phyloP scores from a whole-genome alignment of 495 filamentous ascomycete species.

The Penicillium soppii region DNA sequence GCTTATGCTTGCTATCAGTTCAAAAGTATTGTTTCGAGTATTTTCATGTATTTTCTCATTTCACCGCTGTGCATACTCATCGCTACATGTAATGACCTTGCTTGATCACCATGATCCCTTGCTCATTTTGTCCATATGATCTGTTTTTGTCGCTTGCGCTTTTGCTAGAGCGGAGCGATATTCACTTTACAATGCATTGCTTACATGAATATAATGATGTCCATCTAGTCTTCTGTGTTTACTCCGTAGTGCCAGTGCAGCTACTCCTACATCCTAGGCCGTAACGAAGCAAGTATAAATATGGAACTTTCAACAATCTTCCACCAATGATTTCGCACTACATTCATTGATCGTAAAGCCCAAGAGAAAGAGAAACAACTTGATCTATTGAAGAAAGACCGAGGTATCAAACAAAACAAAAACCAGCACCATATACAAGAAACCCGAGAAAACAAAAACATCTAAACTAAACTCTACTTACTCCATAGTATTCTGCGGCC shows the following conservation, averaged over 20 bases:
- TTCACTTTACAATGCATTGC: conserved; percentile 14
- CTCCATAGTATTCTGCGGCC: conserved; percentile 43
- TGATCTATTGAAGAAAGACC: conserved; percentile 6
- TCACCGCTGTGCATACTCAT: conserved; percentile 7
- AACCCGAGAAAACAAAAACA: neutral
- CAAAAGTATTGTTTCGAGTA: neutral
- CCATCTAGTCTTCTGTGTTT: neutral
- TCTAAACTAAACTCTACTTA: conserved; percentile 9
- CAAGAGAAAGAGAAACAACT: neutral
- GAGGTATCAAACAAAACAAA: conserved; percentile 14
- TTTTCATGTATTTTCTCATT: conserved; percentile 3
- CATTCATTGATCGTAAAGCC: too few species aligned
- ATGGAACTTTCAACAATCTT: too few species aligned
- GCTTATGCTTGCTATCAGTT: neutral
- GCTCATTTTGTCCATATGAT: neutral
- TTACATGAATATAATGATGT: conserved; percentile 2
- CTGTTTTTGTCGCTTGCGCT: conserved; percentile 5
- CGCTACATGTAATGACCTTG: conserved; percentile 10
- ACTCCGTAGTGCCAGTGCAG: too few species aligned
- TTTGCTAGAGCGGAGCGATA: conserved; percentile 16
- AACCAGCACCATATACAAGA: conserved; percentile 3
- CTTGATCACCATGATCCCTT: conserved; percentile 1
- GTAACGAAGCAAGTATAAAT: too few species aligned
- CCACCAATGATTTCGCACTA: neutral
- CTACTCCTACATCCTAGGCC: too few species aligned